Evolutionary conservation across 129 eudicot genomes (phyloP), one percentile per base, ranked within the genome.

Genomic region (Pulicaria dysenterica): DNA sequence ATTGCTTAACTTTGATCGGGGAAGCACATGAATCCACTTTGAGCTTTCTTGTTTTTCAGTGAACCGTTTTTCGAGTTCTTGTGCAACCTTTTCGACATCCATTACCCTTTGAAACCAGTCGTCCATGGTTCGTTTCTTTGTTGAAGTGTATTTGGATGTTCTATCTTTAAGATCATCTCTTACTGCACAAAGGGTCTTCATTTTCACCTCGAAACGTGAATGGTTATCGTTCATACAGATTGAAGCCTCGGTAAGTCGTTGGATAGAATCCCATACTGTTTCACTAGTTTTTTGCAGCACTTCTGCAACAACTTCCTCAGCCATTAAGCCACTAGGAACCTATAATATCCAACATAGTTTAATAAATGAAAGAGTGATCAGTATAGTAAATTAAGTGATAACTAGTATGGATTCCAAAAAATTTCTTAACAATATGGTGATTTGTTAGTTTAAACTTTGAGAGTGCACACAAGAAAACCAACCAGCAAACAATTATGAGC

Each of bases 81-180:
- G 40, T 11, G 58, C 73, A 15, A 36, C 31, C 67, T 43, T 56
- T 66, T 75, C 79, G 3, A 65, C 66, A 43, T 5, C 66, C 79
- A 14, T 75, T 58, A 75, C 79, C 47, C 73, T 55, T 3, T 50
- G 72, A 55, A 74, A 74, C 79, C 79, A 74, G 39, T 74, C 73
- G 0, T 74, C 79, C 72, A 74, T 74, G 46, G 73, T 74, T 2
- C 73, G 79, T 13, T 64, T 55, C 55, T 40, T 74, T 63, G 73
- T 64, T 74, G 73, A 74, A 65, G 42, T 74, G 73, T 64, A 74
- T 54, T 64, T 74, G 53, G 14, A 17, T 17, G 72, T 74, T 74
- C 39, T 64, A 42, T 74, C 79, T 64, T 64, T 64, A 12, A 74
- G 41, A 64, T 74, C 79, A 15, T 64, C 79, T 65, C 65, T 53